Conservation (phyloP, 306 rosid genomes). For the Ammopiptanthus mongolicus region DNA sequence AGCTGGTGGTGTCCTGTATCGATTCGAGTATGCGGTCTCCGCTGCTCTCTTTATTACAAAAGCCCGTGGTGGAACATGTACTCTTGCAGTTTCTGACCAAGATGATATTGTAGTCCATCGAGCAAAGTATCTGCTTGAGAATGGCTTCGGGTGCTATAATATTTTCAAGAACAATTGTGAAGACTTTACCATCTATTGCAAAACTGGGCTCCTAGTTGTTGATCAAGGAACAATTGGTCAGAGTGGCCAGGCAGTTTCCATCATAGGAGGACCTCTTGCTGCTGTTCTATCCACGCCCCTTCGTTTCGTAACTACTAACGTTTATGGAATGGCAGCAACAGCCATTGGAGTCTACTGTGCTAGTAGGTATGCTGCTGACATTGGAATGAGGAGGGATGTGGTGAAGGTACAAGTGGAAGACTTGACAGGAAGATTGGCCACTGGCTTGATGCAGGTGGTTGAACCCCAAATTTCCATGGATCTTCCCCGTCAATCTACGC, state of each 20-base stretch:
- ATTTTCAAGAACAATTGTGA: conserved; percentile 89
- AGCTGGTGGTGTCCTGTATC: conserved; percentile 77
- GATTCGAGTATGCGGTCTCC: conserved; percentile 68
- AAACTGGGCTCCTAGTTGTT: conserved; percentile 75
- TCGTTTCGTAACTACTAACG: conserved; percentile 64
- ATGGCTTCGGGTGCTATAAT: conserved; percentile 86
- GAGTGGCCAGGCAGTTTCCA: conserved; percentile 85
- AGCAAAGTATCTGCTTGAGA: conserved; percentile 58
- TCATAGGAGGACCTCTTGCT: conserved; percentile 90
- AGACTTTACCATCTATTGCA: conserved; percentile 94
- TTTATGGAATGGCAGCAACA: conserved; percentile 75
- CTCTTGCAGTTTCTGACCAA: conserved; percentile 70
- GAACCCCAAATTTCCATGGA: conserved; percentile 42
- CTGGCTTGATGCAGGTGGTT: conserved; percentile 56
- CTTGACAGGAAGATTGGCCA: conserved; percentile 51
- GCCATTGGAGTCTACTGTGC: conserved; percentile 75
- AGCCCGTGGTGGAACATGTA: conserved; percentile 94
- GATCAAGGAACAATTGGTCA: conserved; percentile 65
- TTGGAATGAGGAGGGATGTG: conserved; percentile 79
- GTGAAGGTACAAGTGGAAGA: conserved; percentile 75
- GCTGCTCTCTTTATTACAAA: conserved; percentile 76
- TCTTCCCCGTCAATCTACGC: conserved; percentile 28
- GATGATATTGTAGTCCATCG: conserved; percentile 66
- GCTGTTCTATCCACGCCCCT: conserved; percentile 72
- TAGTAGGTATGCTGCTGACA: conserved; percentile 79